Base-by-base conservation (phyloP, 805 yeast genomes). In the Zygoascus bituminiphila region DNA sequence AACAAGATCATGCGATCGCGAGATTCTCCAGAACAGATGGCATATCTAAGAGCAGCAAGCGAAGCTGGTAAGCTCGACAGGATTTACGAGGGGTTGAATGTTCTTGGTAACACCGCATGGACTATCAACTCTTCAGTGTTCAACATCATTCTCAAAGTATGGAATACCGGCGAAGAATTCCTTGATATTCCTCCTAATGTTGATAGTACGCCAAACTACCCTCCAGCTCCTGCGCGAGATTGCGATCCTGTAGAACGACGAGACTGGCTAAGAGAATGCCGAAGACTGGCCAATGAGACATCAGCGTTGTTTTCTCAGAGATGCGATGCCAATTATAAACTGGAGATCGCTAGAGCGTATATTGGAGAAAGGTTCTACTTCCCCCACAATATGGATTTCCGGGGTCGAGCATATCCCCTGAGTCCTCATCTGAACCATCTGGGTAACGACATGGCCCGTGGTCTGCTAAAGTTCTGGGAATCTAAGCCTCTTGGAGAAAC, bases 271-370 rank as follows among this genome's bases (percentile, higher is more conserved):
- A 71, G 79, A 23, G 65, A 71, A 44, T 78, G 85, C 49, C 81
- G 79, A 48, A 72, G 70, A 33, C 57, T 77, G 7, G 73, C 80
- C 19, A 77, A 79, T 54, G 81, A 78, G 39, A 81, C 80, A 51
- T 77, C 84, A 9, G 71, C 82, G 20, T 72, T 76, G 53, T 79
- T 93, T 64, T 89, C 98, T 0, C 84, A 82, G 62, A 78, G 98
- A 64, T 93, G 98, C 69, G 97, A 89, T 65, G 74, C 86, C 53
- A 91, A 93, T 63, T 93, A 93, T 65, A 93, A 88, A 63, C 68
- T 93, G 46, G 98, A 93, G 65, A 88, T 93, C 61, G 98, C 98
- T 0, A 76, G 98, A 54, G 96, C 96, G 0, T 88, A 83, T 65
- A 67, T 84, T 22, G 83, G 84, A 2, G 84, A 79, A 53, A 63